Evolutionary conservation across 257 asterid genomes (phyloP), one percentile per base, ranked within the genome.

Genomic region (Leptodermis oblonga): DNA sequence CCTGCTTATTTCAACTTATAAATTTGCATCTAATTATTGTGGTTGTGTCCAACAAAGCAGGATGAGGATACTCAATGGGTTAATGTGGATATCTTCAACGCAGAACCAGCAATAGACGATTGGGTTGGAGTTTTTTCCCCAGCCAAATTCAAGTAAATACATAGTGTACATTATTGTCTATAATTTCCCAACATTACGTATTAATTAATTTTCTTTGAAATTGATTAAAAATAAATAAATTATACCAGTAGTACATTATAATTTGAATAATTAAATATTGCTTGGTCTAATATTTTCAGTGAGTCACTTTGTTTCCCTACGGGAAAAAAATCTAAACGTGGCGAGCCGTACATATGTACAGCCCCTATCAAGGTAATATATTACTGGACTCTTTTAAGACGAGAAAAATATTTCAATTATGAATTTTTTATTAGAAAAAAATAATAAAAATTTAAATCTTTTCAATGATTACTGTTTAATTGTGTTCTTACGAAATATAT

Each of bases 341-440:
- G 33, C 53, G 70, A 77, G 62, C 90, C 90, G 30, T 79, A 67
- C 73, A 64, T 83, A 23, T 85, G 90, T 78, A 79, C 86, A 0
- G 68, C 86, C 43, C 90, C 88, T 11, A 77, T 85, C 22, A 85
- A 85, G 88, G 90, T 82, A 39, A n/a, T n/a, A n/a, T n/a, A n/a
- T n/a, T n/a, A n/a, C n/a, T n/a, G n/a, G n/a, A n/a, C n/a, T n/a
- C n/a, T n/a, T n/a, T n/a, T n/a, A n/a, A n/a, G n/a, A n/a, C n/a
- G n/a, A n/a, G n/a, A n/a, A n/a, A n/a, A n/a, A n/a, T n/a, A n/a
- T n/a, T n/a, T n/a, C n/a, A n/a, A n/a, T n/a, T n/a, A n/a, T n/a
- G n/a, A n/a, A n/a, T n/a, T n/a, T n/a, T n/a, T n/a, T n/a, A n/a
- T n/a, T n/a, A n/a, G n/a, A n/a, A n/a, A n/a, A n/a, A n/a, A n/a